Percentiles rank a stretch among this genome's conserved stretches.
These are phyloP conservation scores for Chalciporus piperatus DNA, from an alignment of 768 basidiomycete species.

Conservation along the genomic window DNA sequence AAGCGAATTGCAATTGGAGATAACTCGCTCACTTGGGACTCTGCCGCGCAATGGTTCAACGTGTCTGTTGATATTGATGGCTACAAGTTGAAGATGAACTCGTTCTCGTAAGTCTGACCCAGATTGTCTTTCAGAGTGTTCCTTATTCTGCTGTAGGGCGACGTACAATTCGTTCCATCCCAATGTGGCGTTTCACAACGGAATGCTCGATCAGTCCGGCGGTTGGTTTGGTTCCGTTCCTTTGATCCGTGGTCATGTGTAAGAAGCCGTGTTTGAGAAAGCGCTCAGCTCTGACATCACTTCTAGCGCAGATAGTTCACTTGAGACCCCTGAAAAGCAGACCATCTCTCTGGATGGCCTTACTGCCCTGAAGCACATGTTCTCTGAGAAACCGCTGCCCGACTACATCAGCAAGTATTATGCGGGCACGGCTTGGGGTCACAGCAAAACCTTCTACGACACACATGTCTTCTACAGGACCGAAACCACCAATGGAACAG, in stretches of 20 bases:
- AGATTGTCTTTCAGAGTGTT: too few species aligned
- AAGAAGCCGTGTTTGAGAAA: not conserved
- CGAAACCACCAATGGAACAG: slow-evolving; percentile 7
- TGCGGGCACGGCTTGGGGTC: slow-evolving; percentile 7
- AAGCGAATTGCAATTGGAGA: slow-evolving; percentile 10
- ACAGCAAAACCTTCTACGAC: slow-evolving; percentile 11
- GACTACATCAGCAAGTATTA: slow-evolving; percentile 8
- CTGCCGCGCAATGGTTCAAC: slow-evolving; percentile 13
- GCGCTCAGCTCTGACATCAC: too few species aligned
- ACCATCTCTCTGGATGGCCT: slow-evolving; percentile 7
- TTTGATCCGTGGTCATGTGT: slow-evolving; percentile 12
- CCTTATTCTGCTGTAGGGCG: not conserved
- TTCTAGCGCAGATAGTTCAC: too few species aligned
- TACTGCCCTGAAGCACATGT: slow-evolving; percentile 9
- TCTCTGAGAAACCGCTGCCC: slow-evolving; percentile 5
- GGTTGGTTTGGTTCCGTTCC: slow-evolving; percentile 14
- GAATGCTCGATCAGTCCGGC: slow-evolving; percentile 6
- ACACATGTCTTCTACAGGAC: slow-evolving; percentile 14
- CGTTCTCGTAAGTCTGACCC: not conserved
- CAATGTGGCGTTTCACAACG: slow-evolving; percentile 12
- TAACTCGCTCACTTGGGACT: slow-evolving; percentile 11
- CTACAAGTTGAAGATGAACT: slow-evolving; percentile 7
- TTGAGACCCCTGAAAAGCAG: not conserved
- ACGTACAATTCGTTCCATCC: slow-evolving; percentile 12
- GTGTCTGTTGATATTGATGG: slow-evolving; percentile 7